Percentiles rank a stretch among this genome's conserved stretches.
Evolutionary conservation across 2,329 filamentous ascomycete species (phyloP).

Genomic region (Diaporthe sp.): DNA sequence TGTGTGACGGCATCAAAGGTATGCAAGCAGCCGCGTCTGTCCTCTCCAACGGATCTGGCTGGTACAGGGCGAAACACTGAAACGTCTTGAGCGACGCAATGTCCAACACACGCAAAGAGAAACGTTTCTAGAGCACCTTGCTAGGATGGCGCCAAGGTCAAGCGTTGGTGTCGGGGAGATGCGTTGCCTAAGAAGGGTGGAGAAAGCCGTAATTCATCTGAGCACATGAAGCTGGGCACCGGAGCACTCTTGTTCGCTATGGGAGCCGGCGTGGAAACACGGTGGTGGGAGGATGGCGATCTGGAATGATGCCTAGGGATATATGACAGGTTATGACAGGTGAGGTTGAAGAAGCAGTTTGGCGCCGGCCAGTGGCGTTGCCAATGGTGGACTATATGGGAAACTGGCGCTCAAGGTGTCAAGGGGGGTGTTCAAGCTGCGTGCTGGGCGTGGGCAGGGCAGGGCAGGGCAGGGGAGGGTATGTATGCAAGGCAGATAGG

Average conservation of each 20-base stretch:
- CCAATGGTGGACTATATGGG: conserved; percentile 38
- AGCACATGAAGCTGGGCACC: conserved; percentile 33
- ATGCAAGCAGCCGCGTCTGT: conserved; percentile 48
- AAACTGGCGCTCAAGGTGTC: conserved; percentile 14
- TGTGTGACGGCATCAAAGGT: conserved; percentile 47
- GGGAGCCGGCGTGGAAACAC: conserved; percentile 7
- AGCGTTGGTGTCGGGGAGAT: conserved; percentile 34
- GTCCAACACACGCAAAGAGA: conserved; percentile 45
- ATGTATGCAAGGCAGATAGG: conserved; percentile 22
- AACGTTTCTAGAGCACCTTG: conserved; percentile 40
- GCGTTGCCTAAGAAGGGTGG: conserved; percentile 30
- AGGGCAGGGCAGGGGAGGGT: conserved; percentile 8
- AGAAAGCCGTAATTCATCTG: conserved; percentile 33
- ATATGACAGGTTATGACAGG: conserved; percentile 38
- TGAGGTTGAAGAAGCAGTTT: conserved; percentile 35
- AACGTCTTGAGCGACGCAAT: conserved; percentile 40
- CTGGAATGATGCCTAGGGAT: conserved; percentile 30
- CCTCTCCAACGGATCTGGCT: conserved; percentile 40
- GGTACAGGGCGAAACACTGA: conserved; percentile 39
- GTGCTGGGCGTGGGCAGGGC: conserved; percentile 13
- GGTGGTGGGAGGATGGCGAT: conserved; percentile 23
- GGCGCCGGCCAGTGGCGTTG: conserved; percentile 38
- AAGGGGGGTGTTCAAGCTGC: conserved; percentile 16
- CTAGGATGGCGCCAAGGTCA: conserved; percentile 37
- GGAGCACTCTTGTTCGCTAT: conserved; percentile 15